Base-by-base conservation (phyloP, 306 rosid genomes). In the Trifolium pratense region DNA sequence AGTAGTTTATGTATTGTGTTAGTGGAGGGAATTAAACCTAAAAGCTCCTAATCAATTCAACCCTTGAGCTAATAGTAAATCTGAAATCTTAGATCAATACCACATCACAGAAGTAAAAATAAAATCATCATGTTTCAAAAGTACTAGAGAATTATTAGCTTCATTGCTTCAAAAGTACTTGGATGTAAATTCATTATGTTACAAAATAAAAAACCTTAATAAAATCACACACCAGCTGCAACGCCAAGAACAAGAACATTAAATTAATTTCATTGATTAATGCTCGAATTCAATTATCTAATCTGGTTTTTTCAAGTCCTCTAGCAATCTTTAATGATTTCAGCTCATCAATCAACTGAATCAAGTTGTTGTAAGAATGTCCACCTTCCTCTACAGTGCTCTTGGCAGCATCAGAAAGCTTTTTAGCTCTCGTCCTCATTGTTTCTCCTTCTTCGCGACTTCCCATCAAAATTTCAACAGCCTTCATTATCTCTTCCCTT, bases 321-420 rank as follows among this genome's bases (percentile, higher is more conserved):
- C 21, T 75, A 37, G 73, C 9, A 53, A 6, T 32, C 55, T 48
- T 48, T n/a, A 48, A n/a, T 48, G 55, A 78, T 15, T 72, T 72
- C 3, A 72, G 17, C 56, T 78, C 78, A 53, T 65, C 63, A 3
- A 72, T 64, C 62, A 78, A 55, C 56, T 32, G 68, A 49, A 78
- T 31, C 69, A 78, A 72, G 68, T 65, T 78, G 42, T 78, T 71
- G 53, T 65, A 65, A 20, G 82, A 78, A 0, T 77, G n/a, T 42
- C 74, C 78, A 64, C 69, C 82, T 18, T 73, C 6, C 42, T 79
- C 69, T 39, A 21, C 45, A 31, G 23, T 46, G 18, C 9, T 71
- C 82, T 65, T 79, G 16, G 63, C 20, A 66, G 55, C 78, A 43
- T 36, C 64, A 32, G 64, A 26, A 43, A 79, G 18, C 1, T 57